These are phyloP conservation scores for Amauroascus niger DNA, from an alignment of 2,329 filamentous ascomycete species.

Conservation along the genomic window DNA sequence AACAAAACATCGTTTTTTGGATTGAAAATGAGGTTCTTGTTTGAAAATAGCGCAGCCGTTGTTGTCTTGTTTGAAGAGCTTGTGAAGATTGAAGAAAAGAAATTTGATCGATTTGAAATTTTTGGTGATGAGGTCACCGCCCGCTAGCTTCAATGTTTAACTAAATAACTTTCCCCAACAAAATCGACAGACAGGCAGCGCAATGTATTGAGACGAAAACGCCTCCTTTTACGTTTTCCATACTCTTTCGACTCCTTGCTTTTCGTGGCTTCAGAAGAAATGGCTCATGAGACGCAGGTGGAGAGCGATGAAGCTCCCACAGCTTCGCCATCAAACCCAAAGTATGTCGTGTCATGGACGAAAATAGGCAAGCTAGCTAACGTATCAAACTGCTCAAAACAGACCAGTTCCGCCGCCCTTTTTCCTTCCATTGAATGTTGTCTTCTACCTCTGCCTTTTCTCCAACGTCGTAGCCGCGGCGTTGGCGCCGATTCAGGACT, in stretches of 20 bases:
- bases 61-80: too few species aligned
- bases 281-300: background rate
- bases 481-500: slow-evolving; percentile 89
- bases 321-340: slow-evolving; percentile 9
- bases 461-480: slow-evolving; percentile 67
- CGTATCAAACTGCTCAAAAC: slow-evolving; percentile 8
- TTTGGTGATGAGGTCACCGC: slow-evolving; percentile 3
- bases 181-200: background rate
- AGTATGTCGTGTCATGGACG: slow-evolving; percentile 8
- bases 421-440: slow-evolving; percentile 59
- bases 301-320: slow-evolving; percentile 11
- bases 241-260: background rate
- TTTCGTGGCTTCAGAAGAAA: background rate
- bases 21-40: too few species aligned
- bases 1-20: background rate
- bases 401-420: slow-evolving; percentile 40
- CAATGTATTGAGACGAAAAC: slow-evolving; percentile 1
- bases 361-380: slow-evolving; percentile 18
- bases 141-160: background rate
- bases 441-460: slow-evolving; percentile 69
- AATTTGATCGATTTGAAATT: background rate
- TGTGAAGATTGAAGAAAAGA: background rate
- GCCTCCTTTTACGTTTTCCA: background rate
- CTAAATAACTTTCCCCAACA: background rate
- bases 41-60: background rate